Base-by-base conservation (phyloP, 371 early-diverging fungal species). In the Sporodiniella umbellata region DNA sequence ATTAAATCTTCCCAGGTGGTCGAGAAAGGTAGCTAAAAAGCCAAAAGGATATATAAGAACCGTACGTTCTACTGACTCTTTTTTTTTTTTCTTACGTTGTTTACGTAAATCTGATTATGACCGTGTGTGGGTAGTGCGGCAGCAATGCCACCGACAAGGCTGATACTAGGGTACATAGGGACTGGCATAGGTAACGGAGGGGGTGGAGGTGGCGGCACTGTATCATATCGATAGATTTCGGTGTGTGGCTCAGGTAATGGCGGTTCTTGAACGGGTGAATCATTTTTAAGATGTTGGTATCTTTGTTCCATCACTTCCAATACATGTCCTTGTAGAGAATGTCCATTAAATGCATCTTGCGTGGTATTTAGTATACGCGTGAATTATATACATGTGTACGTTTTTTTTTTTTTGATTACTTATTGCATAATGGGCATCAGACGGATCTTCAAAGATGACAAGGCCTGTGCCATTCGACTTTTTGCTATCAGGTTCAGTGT, bases 301-400 rank as follows among this genome's bases (percentile, higher is more conserved):
- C 39, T 66, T 66, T 86, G 90, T 83, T 88, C 85, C 45, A 84
- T 82, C 54, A 92, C 93, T 79, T 86, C 87, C 63, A 92, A 62
- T 51, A 65, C 68, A 56, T 87, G 60, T 42, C 88, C 88, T 57
- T 84, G 82, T 85, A 85, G 88, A 48, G 88, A 90, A 62, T 79
- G 85, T 38, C 87, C 85, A 66, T 90, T 70, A 61, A 86, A 87
- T 65, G 78, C 76, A 28, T 78, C 85, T 85, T 37, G 15, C n/a
- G n/a, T n/a, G n/a, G n/a, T n/a, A n/a, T n/a, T n/a, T n/a, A n/a
- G n/a, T n/a, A n/a, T n/a, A n/a, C n/a, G n/a, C n/a, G n/a, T 5
- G 33, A 14, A 21, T 10, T 45, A 12, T 22, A 35, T 38, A 26
- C 23, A 12, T 44, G 43, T 38, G 38, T 17, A 11, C 22, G 10